phyloP scores from a whole-genome alignment of 192 early-diverging fungal species.

The Linderina pennispora region DNA sequence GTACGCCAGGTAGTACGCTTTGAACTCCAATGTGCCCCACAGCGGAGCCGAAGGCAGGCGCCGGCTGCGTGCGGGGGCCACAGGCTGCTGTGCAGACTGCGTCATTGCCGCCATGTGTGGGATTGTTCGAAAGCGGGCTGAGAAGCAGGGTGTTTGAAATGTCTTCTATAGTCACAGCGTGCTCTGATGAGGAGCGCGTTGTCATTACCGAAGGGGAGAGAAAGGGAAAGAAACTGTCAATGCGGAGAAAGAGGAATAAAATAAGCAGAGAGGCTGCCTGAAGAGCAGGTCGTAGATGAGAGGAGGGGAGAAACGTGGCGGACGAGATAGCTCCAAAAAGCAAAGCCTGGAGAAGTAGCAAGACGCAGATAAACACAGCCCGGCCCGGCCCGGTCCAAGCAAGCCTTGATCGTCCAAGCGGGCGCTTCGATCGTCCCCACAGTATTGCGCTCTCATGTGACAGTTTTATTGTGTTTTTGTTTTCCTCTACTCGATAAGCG shows the following conservation, averaged over 20 bases:
- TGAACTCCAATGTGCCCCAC: slow-evolving; percentile 67
- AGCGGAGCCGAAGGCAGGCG: slow-evolving; percentile 58
- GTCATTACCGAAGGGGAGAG: neutral
- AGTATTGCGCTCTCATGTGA: no score
- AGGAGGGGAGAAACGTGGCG: no score
- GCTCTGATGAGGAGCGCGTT: slow-evolving; percentile 9
- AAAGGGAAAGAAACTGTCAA: neutral
- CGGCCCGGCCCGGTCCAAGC: no score
- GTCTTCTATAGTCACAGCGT: slow-evolving; percentile 5
- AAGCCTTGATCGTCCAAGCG: no score
- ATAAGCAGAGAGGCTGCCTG: neutral
- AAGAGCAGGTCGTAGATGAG: neutral
- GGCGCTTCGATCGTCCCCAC: no score
- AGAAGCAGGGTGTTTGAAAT: slow-evolving; percentile 15
- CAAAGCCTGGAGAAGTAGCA: neutral
- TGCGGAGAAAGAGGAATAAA: neutral
- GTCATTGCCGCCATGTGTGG: neutral
- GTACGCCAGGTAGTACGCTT: slow-evolving; percentile 63
- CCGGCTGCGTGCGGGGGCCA: slow-evolving; percentile 65
- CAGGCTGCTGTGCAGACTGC: neutral
- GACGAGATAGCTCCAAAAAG: neutral
- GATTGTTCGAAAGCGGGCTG: slow-evolving; percentile 11
- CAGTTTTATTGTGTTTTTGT: no score
- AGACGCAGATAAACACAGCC: neutral
- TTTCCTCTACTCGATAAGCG: slow-evolving; percentile 27